Evolutionary conservation across 495 filamentous ascomycete species (phyloP).

Genomic region (Elaphomyces granulatus): DNA sequence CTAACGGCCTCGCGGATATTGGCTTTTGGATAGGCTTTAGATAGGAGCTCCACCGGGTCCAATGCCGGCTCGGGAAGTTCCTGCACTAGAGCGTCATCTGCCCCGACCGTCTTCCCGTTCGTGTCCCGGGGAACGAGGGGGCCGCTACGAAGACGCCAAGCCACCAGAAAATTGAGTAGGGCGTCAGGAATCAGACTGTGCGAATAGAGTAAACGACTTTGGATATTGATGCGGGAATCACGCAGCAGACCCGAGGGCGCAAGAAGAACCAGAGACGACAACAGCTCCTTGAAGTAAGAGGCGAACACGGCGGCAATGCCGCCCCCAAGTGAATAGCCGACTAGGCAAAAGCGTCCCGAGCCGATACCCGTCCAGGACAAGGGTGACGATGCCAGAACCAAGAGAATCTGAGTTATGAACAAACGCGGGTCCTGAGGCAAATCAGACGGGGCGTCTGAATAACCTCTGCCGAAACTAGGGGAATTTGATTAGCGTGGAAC

Average conservation of each 20-base stretch:
- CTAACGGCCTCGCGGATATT: slow-evolving; percentile 31
- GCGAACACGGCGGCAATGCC: slow-evolving; percentile 65
- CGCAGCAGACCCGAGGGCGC: slow-evolving; percentile 63
- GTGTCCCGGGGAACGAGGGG: slow-evolving; percentile 22
- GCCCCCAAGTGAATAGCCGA: slow-evolving; percentile 81
- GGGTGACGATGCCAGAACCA: slow-evolving; percentile 53
- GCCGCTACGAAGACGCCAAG: slow-evolving; percentile 36
- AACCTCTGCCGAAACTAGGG: slow-evolving; percentile 61
- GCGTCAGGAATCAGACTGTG: slow-evolving; percentile 42
- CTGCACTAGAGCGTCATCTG: slow-evolving; percentile 24
- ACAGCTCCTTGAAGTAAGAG: slow-evolving; percentile 48
- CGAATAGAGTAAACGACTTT: slow-evolving; percentile 46
- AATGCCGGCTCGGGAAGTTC: slow-evolving; percentile 25
- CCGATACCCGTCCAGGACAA: slow-evolving; percentile 49
- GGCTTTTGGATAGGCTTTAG: slow-evolving; percentile 28
- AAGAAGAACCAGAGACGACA: slow-evolving; percentile 55
- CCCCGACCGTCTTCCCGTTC: slow-evolving; percentile 16
- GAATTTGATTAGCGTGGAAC: no score
- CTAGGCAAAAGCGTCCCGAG: slow-evolving; percentile 44
- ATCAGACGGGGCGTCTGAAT: slow-evolving; percentile 52
- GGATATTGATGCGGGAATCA: slow-evolving; percentile 42
- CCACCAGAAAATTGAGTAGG: slow-evolving; percentile 38
- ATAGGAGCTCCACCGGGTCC: slow-evolving; percentile 31
- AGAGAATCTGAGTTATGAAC: slow-evolving; percentile 59
- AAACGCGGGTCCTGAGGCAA: slow-evolving; percentile 59